Evolutionary conservation across 2,329 filamentous ascomycete genomes (phyloP).

Genomic region (Domatiomyces globalis): DNA sequence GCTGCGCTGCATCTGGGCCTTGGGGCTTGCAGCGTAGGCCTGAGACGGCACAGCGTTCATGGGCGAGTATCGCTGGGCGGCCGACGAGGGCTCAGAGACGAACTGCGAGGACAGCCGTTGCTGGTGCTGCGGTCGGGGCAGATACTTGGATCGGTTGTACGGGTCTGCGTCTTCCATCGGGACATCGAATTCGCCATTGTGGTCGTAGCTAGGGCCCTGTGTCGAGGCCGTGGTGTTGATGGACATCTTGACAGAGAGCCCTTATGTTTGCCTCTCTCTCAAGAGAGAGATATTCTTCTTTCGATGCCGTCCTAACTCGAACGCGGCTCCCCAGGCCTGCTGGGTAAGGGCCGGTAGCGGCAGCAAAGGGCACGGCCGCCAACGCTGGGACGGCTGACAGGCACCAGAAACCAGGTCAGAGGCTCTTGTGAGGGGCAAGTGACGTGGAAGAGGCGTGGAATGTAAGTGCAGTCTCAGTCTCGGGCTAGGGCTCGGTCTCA

Average conservation of each 20-base stretch:
- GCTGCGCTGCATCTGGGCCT: slow-evolving; percentile 35
- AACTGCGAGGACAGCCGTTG: slow-evolving; percentile 60
- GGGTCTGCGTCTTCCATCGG: slow-evolving; percentile 83
- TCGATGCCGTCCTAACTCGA: slow-evolving; percentile 12
- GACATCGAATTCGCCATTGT: slow-evolving; percentile 54
- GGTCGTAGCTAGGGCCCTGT: slow-evolving; percentile 49
- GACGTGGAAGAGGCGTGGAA: neutral
- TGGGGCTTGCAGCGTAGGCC: slow-evolving; percentile 56
- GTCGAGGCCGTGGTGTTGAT: slow-evolving; percentile 45
- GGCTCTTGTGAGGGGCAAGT: neutral
- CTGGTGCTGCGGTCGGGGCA: slow-evolving; percentile 63
- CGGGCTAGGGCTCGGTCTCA: neutral
- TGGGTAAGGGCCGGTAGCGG: neutral
- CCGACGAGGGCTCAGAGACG: slow-evolving; percentile 61
- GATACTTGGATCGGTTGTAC: slow-evolving; percentile 75
- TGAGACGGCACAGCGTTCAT: slow-evolving; percentile 82
- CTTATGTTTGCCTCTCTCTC: slow-evolving; percentile 16
- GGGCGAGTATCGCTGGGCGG: slow-evolving; percentile 84
- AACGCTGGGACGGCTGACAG: neutral
- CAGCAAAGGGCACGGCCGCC: neutral
- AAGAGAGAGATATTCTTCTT: slow-evolving; percentile 57
- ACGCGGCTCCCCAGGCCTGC: neutral
- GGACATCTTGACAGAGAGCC: slow-evolving; percentile 29
- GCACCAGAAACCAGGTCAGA: too few species aligned
- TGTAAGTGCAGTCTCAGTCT: neutral